Evolutionary conservation across 352 stramenopile genomes (phyloP).

Genomic region (Aphanomyces stellatus): DNA sequence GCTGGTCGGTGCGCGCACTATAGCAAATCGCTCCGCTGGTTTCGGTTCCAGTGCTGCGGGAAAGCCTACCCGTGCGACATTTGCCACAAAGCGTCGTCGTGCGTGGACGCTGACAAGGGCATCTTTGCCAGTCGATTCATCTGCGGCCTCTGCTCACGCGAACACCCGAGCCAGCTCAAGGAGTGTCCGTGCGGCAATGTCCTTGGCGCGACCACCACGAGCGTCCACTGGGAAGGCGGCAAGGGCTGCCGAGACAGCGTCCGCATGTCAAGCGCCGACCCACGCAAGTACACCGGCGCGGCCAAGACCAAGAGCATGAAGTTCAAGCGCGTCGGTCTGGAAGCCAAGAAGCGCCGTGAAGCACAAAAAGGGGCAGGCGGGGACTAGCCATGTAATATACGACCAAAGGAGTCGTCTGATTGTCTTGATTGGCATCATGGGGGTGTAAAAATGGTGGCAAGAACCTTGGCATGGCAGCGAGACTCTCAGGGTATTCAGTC

Average conservation of each 20-base stretch:
- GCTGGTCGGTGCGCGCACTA: slow-evolving; percentile 74
- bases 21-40: slow-evolving; percentile 70
- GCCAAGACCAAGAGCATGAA: slow-evolving; percentile 82
- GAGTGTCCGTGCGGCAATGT: slow-evolving; percentile 68
- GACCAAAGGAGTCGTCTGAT: too few relatives aligned
- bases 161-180: slow-evolving; percentile 69
- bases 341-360: slow-evolving; percentile 36
- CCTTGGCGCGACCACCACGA: slow-evolving; percentile 38
- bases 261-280: slow-evolving; percentile 55
- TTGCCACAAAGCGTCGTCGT: slow-evolving; percentile 67
- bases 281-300: slow-evolving; percentile 59
- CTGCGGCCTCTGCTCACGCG: slow-evolving; percentile 72
- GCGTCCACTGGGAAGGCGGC: slow-evolving; percentile 70
- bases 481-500: too few relatives aligned
- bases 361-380: too few relatives aligned
- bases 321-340: slow-evolving; percentile 52
- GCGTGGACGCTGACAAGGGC: slow-evolving; percentile 43
- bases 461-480: too few relatives aligned
- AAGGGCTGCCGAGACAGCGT: slow-evolving; percentile 51
- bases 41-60: slow-evolving; percentile 79
- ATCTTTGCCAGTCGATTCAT: slow-evolving; percentile 80
- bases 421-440: too few relatives aligned
- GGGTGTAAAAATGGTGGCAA: too few relatives aligned
- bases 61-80: slow-evolving; percentile 76
- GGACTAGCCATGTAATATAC: too few relatives aligned